Percentiles rank a stretch among this genome's conserved stretches.
Conservation (phyloP, 768 basidiomycete genomes). For the Pholiota microspora region DNA sequence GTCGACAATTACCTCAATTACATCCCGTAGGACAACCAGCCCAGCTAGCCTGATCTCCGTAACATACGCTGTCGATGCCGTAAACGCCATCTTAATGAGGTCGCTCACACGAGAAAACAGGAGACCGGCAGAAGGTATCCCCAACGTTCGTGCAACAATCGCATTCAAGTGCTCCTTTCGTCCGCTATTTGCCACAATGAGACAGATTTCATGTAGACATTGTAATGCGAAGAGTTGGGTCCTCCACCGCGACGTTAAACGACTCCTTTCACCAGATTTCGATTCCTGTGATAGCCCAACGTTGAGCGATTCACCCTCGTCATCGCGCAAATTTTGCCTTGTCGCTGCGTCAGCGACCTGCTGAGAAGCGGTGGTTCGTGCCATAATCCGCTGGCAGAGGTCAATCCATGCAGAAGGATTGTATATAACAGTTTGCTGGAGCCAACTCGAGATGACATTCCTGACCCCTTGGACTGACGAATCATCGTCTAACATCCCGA, state of each 20-base stretch:
- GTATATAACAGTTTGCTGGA: slow-evolving; percentile 89
- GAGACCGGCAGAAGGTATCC: slow-evolving; percentile 55
- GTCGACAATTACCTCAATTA: slow-evolving; percentile 94
- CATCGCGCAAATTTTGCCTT: slow-evolving; percentile 62
- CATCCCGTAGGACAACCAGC: slow-evolving; percentile 83
- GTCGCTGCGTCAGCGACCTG: slow-evolving; percentile 66
- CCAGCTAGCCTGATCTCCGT: slow-evolving; percentile 94
- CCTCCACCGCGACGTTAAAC: slow-evolving; percentile 84
- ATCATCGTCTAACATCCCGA: slow-evolving; percentile 93
- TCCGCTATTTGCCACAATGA: slow-evolving; percentile 68
- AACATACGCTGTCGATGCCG: slow-evolving; percentile 94
- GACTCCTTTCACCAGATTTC: slow-evolving; percentile 29
- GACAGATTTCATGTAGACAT: slow-evolving; percentile 88
- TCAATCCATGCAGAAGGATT: slow-evolving; percentile 99
- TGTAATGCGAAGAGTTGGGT: slow-evolving; percentile 94
- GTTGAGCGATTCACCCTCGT: slow-evolving; percentile 92
- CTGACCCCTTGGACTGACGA: slow-evolving; percentile 91
- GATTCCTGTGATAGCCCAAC: slow-evolving; percentile 47
- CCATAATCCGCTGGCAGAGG: slow-evolving; percentile 96
- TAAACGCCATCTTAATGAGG: slow-evolving; percentile 97
- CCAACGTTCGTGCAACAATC: slow-evolving; percentile 59
- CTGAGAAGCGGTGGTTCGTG: slow-evolving; percentile 83
- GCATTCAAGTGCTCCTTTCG: slow-evolving; percentile 84
- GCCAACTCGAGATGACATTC: slow-evolving; percentile 91
- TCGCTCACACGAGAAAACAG: slow-evolving; percentile 87